Base-by-base conservation (phyloP, 139 green algal species). In the Volvox africanus region DNA sequence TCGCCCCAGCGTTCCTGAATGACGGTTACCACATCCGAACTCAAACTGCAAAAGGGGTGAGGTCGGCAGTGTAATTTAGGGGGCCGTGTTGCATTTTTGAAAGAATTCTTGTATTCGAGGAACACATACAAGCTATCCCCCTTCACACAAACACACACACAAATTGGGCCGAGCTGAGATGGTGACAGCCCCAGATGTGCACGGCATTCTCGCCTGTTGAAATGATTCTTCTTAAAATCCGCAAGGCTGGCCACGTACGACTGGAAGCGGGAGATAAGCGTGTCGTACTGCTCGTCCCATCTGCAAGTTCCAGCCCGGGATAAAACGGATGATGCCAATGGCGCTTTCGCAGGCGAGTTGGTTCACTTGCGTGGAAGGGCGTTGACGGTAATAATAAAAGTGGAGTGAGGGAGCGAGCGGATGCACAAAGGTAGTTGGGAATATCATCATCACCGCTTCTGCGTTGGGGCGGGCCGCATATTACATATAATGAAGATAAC, bases 171-270 rank as follows among this genome's bases (percentile, higher is more conserved):
- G 5, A 22, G 13, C 24, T 22, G 16, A 80, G 22, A 75, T 55
- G 67, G 22, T 28, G 24, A 75, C 67, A 26, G 67, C 22, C 22
- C 67, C 67, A 26, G 67, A 75, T 75, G 22, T 28, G 22, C 6
- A 26, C 67, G 67, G 22, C 22, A 75, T 75, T 26, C 11, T 30
- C 55, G 92, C 91, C 71, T 87, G 81, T 67, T 93, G 92, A 95
- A 92, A 6, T 92, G 69, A 84, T 96, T 96, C 90, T 95, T 95
- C 36, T 93, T 94, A 82, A 96, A 96, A 26, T 92, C 94, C 13
- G 80, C 62, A 18, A 95, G 88, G n/a, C 50, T 73, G 21, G 18
- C 16, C 44, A 82, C 69, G 91, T 96, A 96, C 16, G 20, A 26
- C 69, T 85, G 20, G 55, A 93, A 88, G 75, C 35, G 33, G 0